These are phyloP conservation scores for Xylariaceae sp. DNA, from an alignment of 2,329 filamentous ascomycete species.

Conservation along the genomic window DNA sequence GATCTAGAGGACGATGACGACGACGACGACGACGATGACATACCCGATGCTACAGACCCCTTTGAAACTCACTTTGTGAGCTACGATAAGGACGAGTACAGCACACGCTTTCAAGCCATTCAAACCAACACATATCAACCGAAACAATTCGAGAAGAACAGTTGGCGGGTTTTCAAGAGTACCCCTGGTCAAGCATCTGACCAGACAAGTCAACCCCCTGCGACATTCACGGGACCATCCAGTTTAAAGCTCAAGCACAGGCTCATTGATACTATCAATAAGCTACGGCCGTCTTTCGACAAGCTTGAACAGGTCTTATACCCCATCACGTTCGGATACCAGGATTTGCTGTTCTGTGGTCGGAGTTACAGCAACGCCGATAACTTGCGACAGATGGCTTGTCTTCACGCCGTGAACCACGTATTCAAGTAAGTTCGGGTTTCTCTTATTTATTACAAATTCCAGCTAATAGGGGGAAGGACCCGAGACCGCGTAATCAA, in stretches of 20 bases:
- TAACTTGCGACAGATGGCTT: slow-evolving; percentile 64
- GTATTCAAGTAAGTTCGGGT: slow-evolving; percentile 64
- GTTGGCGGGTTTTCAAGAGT: slow-evolving; percentile 44
- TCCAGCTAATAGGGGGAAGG: slow-evolving; percentile 33
- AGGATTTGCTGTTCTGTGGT: slow-evolving; percentile 71
- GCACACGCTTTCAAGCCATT: slow-evolving; percentile 47
- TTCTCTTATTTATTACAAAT: background rate
- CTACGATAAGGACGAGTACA: slow-evolving; percentile 57
- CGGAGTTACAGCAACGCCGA: slow-evolving; percentile 64
- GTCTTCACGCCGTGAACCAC: slow-evolving; percentile 85
- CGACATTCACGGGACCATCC: slow-evolving; percentile 37
- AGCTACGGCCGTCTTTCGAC: slow-evolving; percentile 54
- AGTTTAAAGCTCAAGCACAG: slow-evolving; percentile 65
- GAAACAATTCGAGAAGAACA: slow-evolving; percentile 42
- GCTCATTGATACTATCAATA: slow-evolving; percentile 50
- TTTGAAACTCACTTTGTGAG: slow-evolving; percentile 76
- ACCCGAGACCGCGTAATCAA: slow-evolving; percentile 89
- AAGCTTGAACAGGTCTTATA: slow-evolving; percentile 60
- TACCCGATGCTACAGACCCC: slow-evolving; percentile 53
- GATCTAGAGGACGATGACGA: slow-evolving; percentile 37
- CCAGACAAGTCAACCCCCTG: slow-evolving; percentile 32
- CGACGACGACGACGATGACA: slow-evolving; percentile 49
- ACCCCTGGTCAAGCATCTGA: slow-evolving; percentile 39
- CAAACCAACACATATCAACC: slow-evolving; percentile 48
- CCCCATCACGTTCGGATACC: slow-evolving; percentile 73